phyloP scores from a whole-genome alignment of 2,329 filamentous ascomycete genomes.

The Albophoma yamanashiensis region DNA sequence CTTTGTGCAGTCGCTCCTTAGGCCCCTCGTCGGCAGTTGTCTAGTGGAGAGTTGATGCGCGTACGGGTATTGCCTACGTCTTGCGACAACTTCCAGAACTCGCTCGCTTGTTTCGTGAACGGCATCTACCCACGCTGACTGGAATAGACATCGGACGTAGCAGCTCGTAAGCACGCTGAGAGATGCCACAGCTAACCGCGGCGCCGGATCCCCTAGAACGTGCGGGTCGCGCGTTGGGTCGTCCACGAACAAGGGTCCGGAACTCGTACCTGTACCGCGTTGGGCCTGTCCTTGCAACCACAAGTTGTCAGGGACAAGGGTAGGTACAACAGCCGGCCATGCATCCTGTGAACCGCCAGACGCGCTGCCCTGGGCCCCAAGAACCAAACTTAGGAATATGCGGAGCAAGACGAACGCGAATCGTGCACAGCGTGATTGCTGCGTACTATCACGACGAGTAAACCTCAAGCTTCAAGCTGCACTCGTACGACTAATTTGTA shows the following conservation, averaged over 20 bases:
- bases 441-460: too few species aligned
- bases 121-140: not conserved
- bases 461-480: too few species aligned
- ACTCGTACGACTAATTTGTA: not conserved
- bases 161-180: not conserved
- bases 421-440: too few species aligned
- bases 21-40: not conserved
- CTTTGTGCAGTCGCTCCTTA: not conserved
- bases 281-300: conserved; percentile 3
- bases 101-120: not conserved
- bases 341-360: conserved; percentile 6
- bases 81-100: not conserved
- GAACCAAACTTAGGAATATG: not conserved
- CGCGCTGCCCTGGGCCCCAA: conserved; percentile 1
- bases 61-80: not conserved
- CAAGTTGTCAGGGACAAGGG: conserved; percentile 3
- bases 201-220: conserved; percentile 3
- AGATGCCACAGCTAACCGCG: conserved; percentile 1
- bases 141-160: not conserved
- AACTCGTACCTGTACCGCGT: not conserved
- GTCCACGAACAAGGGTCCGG: not conserved
- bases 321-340: conserved; percentile 2
- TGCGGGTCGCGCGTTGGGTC: not conserved
- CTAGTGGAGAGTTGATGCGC: not conserved
- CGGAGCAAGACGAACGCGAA: not conserved